phyloP scores from a whole-genome alignment of 2,329 filamentous ascomycete species.

The Fusarium floridanum region DNA sequence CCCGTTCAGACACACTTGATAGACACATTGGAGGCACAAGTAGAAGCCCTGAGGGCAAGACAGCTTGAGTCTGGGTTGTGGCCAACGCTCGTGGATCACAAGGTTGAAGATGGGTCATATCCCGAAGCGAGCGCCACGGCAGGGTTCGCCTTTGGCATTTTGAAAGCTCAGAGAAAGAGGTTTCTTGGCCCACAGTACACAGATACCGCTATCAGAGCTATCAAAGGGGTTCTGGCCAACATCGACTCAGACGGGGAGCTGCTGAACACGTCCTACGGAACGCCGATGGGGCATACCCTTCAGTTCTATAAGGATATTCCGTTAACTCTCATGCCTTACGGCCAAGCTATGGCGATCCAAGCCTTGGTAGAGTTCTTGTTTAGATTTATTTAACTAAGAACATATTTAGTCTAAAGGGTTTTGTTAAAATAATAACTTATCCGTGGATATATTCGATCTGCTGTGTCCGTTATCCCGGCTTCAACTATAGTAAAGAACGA shows the following conservation, averaged over 20 bases:
- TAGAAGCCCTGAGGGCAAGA: slow-evolving; percentile 70
- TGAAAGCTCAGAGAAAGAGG: slow-evolving; percentile 77
- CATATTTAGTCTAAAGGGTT: too few relatives aligned
- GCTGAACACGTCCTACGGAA: slow-evolving; percentile 79
- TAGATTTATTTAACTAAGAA: background rate
- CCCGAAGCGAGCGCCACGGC: slow-evolving; percentile 81
- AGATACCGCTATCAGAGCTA: slow-evolving; percentile 71
- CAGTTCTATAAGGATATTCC: slow-evolving; percentile 82
- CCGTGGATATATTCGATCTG: too few relatives aligned
- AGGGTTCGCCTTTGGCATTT: slow-evolving; percentile 81
- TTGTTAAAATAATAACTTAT: too few relatives aligned
- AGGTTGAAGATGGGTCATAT: slow-evolving; percentile 75
- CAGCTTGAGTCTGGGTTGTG: slow-evolving; percentile 75
- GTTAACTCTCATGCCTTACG: slow-evolving; percentile 83
- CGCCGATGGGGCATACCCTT: slow-evolving; percentile 77
- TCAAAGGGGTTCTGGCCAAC: slow-evolving; percentile 73
- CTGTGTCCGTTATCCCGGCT: too few relatives aligned
- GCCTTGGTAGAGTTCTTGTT: slow-evolving; percentile 77
- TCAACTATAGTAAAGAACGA: too few relatives aligned
- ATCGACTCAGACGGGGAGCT: slow-evolving; percentile 76
- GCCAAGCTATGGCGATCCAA: slow-evolving; percentile 86
- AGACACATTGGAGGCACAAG: slow-evolving; percentile 56
- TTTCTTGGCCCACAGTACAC: slow-evolving; percentile 74
- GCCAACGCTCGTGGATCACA: slow-evolving; percentile 78
- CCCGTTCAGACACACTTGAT: slow-evolving; percentile 72